phyloP scores from a whole-genome alignment of 2,329 filamentous ascomycete genomes.

The Diplodia sapinea region DNA sequence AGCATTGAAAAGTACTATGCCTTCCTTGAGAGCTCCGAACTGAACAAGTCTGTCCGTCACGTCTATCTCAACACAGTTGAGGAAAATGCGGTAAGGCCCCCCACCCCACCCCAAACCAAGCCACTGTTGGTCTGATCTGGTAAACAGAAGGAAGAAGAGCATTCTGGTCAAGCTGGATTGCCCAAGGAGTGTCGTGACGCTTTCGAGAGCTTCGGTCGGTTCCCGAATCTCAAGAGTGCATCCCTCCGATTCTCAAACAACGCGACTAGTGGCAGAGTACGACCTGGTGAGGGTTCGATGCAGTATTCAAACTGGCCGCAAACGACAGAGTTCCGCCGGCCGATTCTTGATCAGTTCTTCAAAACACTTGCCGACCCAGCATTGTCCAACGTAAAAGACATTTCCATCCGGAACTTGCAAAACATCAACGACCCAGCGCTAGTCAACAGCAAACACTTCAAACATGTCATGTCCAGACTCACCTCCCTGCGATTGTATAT shows the following conservation, averaged over 20 bases:
- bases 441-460: background rate
- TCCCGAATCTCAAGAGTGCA: background rate
- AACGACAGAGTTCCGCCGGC: background rate
- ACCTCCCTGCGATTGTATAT: background rate
- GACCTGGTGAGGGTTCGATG: background rate
- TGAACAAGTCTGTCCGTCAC: background rate
- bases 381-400: background rate
- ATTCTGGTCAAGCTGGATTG: background rate
- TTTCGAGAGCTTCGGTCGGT: background rate
- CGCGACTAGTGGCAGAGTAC: background rate
- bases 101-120: background rate
- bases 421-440: slow-evolving; percentile 1
- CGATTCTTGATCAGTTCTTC: background rate
- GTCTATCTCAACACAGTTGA: background rate
- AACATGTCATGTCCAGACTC: background rate
- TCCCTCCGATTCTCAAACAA: background rate
- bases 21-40: background rate
- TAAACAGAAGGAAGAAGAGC: background rate
- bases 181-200: background rate
- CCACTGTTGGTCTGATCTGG: background rate
- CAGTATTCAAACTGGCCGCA: background rate
- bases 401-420: slow-evolving; percentile 4
- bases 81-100: background rate
- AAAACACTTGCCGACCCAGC: background rate
- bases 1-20: background rate